phyloP scores from a whole-genome alignment of 2,329 filamentous ascomycete species.

The Fusarium sambucinum region DNA sequence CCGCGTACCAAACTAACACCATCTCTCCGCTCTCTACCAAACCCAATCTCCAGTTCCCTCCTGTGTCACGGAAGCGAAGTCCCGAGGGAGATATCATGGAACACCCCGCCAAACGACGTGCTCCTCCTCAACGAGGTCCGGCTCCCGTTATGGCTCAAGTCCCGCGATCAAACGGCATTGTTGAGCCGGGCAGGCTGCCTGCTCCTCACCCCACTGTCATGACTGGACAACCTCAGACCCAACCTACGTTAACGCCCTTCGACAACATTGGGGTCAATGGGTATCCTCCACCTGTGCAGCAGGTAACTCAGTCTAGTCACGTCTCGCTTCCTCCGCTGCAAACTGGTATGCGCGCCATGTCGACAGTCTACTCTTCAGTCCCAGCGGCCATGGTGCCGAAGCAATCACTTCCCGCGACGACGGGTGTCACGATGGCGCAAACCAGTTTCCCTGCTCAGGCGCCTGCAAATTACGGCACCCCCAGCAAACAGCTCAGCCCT shows the following conservation, averaged over 20 bases:
- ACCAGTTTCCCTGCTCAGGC: slow-evolving; percentile 49
- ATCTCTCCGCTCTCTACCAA: slow-evolving; percentile 64
- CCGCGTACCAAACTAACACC: slow-evolving; percentile 54
- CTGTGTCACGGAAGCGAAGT: slow-evolving; percentile 62
- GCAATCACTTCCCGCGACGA: slow-evolving; percentile 45
- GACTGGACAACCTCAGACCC: slow-evolving; percentile 55
- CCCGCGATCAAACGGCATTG: slow-evolving; percentile 37
- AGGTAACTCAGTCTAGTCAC: slow-evolving; percentile 49
- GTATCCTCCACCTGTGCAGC: slow-evolving; percentile 51
- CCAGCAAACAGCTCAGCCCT: slow-evolving; percentile 66
- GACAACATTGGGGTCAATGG: slow-evolving; percentile 53
- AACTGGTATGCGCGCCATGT: slow-evolving; percentile 76
- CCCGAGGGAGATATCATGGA: slow-evolving; percentile 64
- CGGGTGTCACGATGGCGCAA: slow-evolving; percentile 42
- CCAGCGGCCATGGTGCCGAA: slow-evolving; percentile 58
- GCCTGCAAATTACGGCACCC: slow-evolving; percentile 60
- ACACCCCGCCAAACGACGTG: slow-evolving; percentile 66
- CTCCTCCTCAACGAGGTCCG: slow-evolving; percentile 43
- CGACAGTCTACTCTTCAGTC: slow-evolving; percentile 76
- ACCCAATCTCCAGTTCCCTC: slow-evolving; percentile 56
- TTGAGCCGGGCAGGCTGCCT: slow-evolving; percentile 65
- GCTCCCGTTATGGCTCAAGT: slow-evolving; percentile 32
- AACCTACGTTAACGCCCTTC: slow-evolving; percentile 47
- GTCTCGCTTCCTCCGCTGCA: slow-evolving; percentile 74
- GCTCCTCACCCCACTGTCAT: slow-evolving; percentile 78